A percentile compares a stretch with the other conserved stretches of the same genome.
phyloP scores from a whole-genome alignment of 257 asterid genomes.

The Solanum bulbocastanum region DNA sequence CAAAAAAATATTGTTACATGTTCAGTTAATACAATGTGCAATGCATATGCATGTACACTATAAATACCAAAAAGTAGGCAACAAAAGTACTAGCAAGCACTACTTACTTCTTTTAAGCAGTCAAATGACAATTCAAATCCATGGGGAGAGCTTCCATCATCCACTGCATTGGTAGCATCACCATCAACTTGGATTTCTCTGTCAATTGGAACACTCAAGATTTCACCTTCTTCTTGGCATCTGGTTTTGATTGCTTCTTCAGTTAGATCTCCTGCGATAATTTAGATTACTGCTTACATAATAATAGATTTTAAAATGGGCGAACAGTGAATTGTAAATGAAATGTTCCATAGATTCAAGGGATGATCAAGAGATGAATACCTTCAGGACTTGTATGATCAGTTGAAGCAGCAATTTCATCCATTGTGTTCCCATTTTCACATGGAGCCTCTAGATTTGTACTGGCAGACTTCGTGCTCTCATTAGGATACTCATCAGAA shows the following conservation, averaged over 20 bases:
- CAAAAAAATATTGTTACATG: background rate
- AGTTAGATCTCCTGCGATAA: constrained; percentile 13
- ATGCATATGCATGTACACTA: background rate
- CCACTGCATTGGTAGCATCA: constrained; percentile 18
- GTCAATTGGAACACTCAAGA: background rate
- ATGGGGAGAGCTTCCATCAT: constrained; percentile 21
- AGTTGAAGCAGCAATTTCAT: constrained; percentile 13
- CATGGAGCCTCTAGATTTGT: constrained; percentile 4
- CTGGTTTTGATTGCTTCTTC: constrained; percentile 18
- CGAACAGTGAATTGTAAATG: background rate
- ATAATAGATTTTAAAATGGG: background rate
- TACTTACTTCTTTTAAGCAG: constrained; percentile 1
- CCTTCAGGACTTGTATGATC: constrained; percentile 32
- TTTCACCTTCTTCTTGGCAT: constrained; percentile 26
- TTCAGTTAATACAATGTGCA: background rate
- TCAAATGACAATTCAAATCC: constrained; percentile 8
- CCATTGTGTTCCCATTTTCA: constrained; percentile 14
- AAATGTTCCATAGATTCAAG: background rate
- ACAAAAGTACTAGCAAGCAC: background rate
- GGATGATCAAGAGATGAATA: constrained; percentile 8
- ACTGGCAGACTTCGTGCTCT: constrained; percentile 20
- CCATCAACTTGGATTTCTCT: constrained; percentile 20
- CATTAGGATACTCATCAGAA: constrained; percentile 13
- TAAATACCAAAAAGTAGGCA: background rate
- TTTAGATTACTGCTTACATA: background rate